Evolutionary conservation across 2,329 filamentous ascomycete species (phyloP), one percentile per base, ranked within the genome.

Genomic region (Epichloe amarillans): DNA sequence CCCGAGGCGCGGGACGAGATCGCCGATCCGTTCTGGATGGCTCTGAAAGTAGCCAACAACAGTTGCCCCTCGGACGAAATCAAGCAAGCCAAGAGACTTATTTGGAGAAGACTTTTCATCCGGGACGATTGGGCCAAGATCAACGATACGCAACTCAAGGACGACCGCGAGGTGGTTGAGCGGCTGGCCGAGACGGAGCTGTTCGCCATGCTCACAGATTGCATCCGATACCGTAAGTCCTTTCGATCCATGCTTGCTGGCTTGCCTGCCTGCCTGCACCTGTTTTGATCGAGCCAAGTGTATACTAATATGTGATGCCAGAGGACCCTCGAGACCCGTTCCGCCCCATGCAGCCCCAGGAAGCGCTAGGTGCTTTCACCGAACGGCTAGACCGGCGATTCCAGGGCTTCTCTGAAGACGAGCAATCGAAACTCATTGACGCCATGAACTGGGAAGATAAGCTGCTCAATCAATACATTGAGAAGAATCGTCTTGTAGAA

Each of bases 101-200:
- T 97, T 55, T 98, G 93, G 93, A 84, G 93, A 62, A 81, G 93
- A 50, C 84, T 88, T 54, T 86, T 86, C 60, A 76, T 91, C 57
- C 80, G 83, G 47, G 90, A 96, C 64, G 80, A 96, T 62, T 98
- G 93, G 93, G 72, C 77, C 26, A 73, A 72, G 52, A 77, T 94
- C 62, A 91, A 93, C 61, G 81, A 87, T 57, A 91, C 86, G 0
- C 80, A 83, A 46, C 74, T 84, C 53, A 84, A 86, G 62, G 80
- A 81, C 51, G 89, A 95, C 60, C 69, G 72, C 3, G 76, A 86
- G 54, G 77, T 88, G 30, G 72, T 82, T 49, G 73, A 76, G 30
- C 71, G 78, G 17, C 67, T 94, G 26, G 71, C 72, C 35, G 69
- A 75, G 51, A 95, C 88, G 4, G 74, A 82, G 30, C 72, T 88